Base-by-base conservation (phyloP, 2,329 filamentous ascomycete species). In the Dissoconium aciculare region DNA sequence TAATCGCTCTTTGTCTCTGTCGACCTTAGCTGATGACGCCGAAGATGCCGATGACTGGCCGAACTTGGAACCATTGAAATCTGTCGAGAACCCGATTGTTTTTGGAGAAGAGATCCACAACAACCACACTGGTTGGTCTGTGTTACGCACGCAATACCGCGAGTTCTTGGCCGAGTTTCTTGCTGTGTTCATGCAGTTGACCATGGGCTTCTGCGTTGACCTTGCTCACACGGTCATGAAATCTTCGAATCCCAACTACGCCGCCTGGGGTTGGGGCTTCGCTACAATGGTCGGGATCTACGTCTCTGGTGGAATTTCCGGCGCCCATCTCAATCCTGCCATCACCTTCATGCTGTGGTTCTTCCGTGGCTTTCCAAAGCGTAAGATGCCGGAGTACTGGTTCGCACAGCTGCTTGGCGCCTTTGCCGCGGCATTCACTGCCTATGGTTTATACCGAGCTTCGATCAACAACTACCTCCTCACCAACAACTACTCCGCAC, bases 131-230 rank as follows among this genome's bases (percentile, higher is more conserved):
- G 43, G 57, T 41, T 60, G 66, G 65, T 57, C 62, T 17, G 53
- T 62, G 5, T 27, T 69, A 14, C 58, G 67, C 13, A 62, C 63
- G 0, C 56, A 61, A 19, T 61, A 67, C 40, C 59, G 65, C 8
- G 66, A 70, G 42, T 62, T 64, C 15, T 52, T 69, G 2, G 66
- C 66, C 1, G 67, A 71, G 38, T 56, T 63, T 2, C 55, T 71
- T 5, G 64, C 58, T 3, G 64, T 65, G 35, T 34, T 49, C 9
- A 34, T 50, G 1, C 40, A 49, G 24, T 28, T 47, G 1, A 45
- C 41, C 5, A 55, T 69, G 13, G 67, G 66, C 4, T 61, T 71
- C 36, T 62, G 56, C 28, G 59, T 59, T 9, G 62, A 68, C 33
- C 50, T 68, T 1, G 56, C 57, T 2, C 57, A 65, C 16, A 59